Evolutionary conservation across 148 eudicot genomes (phyloP).

Genomic region (Persicaria tinctoria): DNA sequence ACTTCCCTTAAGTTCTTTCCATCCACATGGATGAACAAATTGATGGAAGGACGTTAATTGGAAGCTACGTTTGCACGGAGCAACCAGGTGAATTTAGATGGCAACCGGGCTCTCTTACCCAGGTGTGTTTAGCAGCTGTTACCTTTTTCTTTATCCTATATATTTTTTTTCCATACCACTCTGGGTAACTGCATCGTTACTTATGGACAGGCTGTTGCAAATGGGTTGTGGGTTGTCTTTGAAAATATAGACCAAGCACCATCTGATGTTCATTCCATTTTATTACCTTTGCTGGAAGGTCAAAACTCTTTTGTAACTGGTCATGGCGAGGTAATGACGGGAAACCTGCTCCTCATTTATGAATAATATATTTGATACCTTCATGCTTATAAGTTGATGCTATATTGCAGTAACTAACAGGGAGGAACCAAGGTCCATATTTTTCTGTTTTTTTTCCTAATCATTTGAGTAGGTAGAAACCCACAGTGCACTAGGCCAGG

Average conservation of each 20-base stretch:
- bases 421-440: background rate
- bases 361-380: background rate
- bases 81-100: conserved; percentile 97
- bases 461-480: background rate
- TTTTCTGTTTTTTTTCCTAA: background rate
- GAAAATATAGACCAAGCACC: conserved; percentile 97
- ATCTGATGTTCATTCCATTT: conserved; percentile 72
- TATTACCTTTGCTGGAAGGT: conserved; percentile 91
- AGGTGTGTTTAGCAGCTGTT: conserved; percentile 36
- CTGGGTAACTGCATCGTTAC: conserved; percentile 1
- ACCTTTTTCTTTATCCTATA: conserved; percentile 8
- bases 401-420: background rate
- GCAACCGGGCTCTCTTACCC: conserved; percentile 98
- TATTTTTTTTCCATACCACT: conserved; percentile 6
- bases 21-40: conserved; percentile 98
- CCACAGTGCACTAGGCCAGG: conserved; percentile 1
- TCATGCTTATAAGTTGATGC: background rate
- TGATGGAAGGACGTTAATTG: conserved; percentile 86
- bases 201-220: conserved; percentile 58
- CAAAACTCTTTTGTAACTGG: conserved; percentile 65
- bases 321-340: conserved; percentile 73
- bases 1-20: conserved; percentile 44
- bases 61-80: conserved; percentile 89
- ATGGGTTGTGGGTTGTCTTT: conserved; percentile 91
- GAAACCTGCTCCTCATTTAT: background rate